These are phyloP conservation scores for Albugo candida DNA, from an alignment of 352 stramenopile genomes.

Conservation along the genomic window DNA sequence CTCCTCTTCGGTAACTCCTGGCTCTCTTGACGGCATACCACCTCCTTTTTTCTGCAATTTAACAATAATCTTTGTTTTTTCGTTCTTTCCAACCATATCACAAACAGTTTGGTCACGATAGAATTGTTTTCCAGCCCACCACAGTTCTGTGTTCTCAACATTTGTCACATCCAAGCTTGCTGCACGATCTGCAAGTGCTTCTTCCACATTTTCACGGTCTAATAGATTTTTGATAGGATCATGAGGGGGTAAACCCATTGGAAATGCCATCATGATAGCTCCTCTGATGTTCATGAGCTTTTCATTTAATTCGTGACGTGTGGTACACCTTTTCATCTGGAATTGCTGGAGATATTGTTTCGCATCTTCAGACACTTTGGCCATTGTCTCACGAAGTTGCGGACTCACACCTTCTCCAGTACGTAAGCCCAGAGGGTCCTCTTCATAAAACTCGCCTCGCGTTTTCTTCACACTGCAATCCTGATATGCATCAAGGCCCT, in stretches of 20 bases:
- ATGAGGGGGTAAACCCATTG: slow-evolving; percentile 83
- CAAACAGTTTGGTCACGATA: slow-evolving; percentile 71
- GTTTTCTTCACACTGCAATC: slow-evolving; percentile 21
- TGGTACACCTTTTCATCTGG: slow-evolving; percentile 32
- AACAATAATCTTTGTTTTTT: slow-evolving; percentile 85
- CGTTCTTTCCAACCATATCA: slow-evolving; percentile 88
- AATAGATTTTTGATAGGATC: slow-evolving; percentile 78
- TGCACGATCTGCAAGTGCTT: slow-evolving; percentile 36
- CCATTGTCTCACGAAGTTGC: slow-evolving; percentile 59
- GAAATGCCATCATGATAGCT: slow-evolving; percentile 87
- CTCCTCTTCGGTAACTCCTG: slow-evolving; percentile 84
- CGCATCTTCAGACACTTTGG: slow-evolving; percentile 51
- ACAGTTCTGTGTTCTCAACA: slow-evolving; percentile 80
- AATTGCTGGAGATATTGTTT: slow-evolving; percentile 59
- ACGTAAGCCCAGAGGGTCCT: slow-evolving; percentile 70
- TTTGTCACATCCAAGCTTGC: slow-evolving; percentile 63
- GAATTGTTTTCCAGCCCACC: slow-evolving; percentile 92
- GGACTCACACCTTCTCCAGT: slow-evolving; percentile 76
- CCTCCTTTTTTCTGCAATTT: slow-evolving; percentile 83
- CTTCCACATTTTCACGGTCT: slow-evolving; percentile 39
- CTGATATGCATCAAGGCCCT: slow-evolving; percentile 79
- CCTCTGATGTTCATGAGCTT: slow-evolving; percentile 86
- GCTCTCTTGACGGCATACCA: slow-evolving; percentile 69
- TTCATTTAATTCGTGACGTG: slow-evolving; percentile 52
- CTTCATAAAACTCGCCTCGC: slow-evolving; percentile 63